Base-by-base conservation (phyloP, 805 yeast genomes). In the Cyberlindnera galapagoensis region DNA sequence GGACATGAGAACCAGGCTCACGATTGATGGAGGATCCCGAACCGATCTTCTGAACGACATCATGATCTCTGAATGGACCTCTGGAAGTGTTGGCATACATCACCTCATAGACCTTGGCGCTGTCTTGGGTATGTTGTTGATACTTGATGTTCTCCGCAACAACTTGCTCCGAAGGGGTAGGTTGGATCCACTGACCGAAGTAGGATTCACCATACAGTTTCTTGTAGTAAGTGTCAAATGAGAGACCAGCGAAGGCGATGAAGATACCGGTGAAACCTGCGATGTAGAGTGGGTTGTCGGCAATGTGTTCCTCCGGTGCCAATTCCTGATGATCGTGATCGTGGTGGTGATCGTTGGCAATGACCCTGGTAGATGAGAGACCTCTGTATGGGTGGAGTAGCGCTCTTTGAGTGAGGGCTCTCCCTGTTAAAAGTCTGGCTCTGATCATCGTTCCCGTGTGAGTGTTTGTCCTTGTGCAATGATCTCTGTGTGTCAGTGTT, bases 11-110 rank as follows among this genome's bases (percentile, higher is more conserved):
- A 2, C 41, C 43, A 8, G 47, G 47, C 19, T 32, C 41, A 26
- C 33, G 31, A 30, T 43, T 43, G 36, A 38, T 38, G 5, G 40
- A 36, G 7, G 47, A 40, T 7, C 45, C 47, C 13, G 40, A 30
- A 32, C 38, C 28, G 23, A 39, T 39, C 5, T 30, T 22, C 24
- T 38, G 44, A 3, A 28, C 31, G 14, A 15, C 23, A 3, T 26
- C 33, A 20, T 34, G 27, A 15, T 39, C 42, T 21, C 39, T 35
- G 31, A 40, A 38, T 7, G 33, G 33, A 14, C 35, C 15, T 19
- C 21, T 36, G 11, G 27, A 31, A 6, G 42, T 40, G n/a, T 35
- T 32, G 5, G 25, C 22, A 15, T 21, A 30, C n/a, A 36, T 31
- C 9, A 35, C 43, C 24, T 43, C 43, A 19, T 36, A 36, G 9